Evolutionary conservation across 148 eudicot genomes (phyloP).

Genomic region (Suaeda aralocaspica): DNA sequence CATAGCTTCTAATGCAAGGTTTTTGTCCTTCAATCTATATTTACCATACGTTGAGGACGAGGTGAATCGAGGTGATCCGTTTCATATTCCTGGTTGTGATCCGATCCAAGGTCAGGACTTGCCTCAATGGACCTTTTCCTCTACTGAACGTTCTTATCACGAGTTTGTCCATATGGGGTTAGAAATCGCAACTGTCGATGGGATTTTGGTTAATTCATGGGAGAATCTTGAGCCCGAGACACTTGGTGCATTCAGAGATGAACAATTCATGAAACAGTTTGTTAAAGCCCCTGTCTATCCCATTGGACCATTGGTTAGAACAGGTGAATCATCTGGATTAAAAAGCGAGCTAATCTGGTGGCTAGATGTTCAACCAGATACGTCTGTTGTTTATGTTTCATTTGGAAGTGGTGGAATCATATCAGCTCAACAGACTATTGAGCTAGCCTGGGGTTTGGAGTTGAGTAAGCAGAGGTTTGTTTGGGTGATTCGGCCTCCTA

Average conservation of each 20-base stretch:
- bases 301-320: slow-evolving; percentile 36
- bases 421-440: slow-evolving; percentile 33
- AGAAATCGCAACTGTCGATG: slow-evolving; percentile 23
- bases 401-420: slow-evolving; percentile 48
- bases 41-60: slow-evolving; percentile 28
- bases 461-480: slow-evolving; percentile 40
- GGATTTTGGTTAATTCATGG: slow-evolving; percentile 46
- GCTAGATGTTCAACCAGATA: slow-evolving; percentile 30
- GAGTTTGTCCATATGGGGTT: slow-evolving; percentile 24
- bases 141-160: slow-evolving; percentile 3
- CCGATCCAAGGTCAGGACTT: slow-evolving; percentile 33
- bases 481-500: slow-evolving; percentile 48
- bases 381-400: slow-evolving; percentile 35
- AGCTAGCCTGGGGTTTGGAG: slow-evolving; percentile 46
- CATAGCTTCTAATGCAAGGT: slow-evolving; percentile 30
- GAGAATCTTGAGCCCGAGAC: slow-evolving; percentile 39
- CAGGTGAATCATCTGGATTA: neutral
- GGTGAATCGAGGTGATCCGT: slow-evolving; percentile 32
- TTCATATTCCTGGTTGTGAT: slow-evolving; percentile 46
- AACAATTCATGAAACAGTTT: slow-evolving; percentile 22
- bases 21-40: slow-evolving; percentile 33
- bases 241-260: slow-evolving; percentile 28
- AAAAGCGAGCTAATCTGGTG: slow-evolving; percentile 17
- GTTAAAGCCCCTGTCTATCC: slow-evolving; percentile 34
- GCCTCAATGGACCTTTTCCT: slow-evolving; percentile 2